phyloP scores from a whole-genome alignment of 495 filamentous ascomycete species.

The Aspergillus wentii region DNA sequence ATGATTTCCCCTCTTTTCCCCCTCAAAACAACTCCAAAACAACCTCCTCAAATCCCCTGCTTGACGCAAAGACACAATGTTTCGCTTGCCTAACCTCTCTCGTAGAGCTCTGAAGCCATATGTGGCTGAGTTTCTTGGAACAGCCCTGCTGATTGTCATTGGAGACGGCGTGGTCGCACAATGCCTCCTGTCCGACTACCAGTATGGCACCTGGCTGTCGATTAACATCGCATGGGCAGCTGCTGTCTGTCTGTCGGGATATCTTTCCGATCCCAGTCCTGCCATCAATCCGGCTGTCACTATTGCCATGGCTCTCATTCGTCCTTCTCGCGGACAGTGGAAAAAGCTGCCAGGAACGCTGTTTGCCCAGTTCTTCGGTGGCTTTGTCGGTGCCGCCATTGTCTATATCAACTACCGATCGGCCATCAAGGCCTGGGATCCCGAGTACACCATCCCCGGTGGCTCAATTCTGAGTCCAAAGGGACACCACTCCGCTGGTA shows the following conservation, averaged over 20 bases:
- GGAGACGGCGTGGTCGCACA: slow-evolving; percentile 34
- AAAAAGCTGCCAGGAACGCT: slow-evolving; percentile 23
- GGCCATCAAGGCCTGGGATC: slow-evolving; percentile 30
- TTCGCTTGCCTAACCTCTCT: slow-evolving; percentile 12
- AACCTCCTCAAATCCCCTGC: too few relatives aligned
- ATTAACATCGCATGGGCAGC: slow-evolving; percentile 34
- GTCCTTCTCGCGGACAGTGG: slow-evolving; percentile 26
- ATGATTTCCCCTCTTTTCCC: too few relatives aligned
- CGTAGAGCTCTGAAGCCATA: slow-evolving; percentile 25
- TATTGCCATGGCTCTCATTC: slow-evolving; percentile 23
- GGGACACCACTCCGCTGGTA: slow-evolving; percentile 31
- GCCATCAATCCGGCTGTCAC: slow-evolving; percentile 28
- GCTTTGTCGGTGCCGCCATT: slow-evolving; percentile 28
- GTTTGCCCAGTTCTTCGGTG: slow-evolving; percentile 27
- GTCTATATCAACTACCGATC: slow-evolving; percentile 34
- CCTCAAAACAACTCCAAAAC: too few relatives aligned
- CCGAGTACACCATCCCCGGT: slow-evolving; percentile 32
- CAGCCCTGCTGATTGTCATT: slow-evolving; percentile 29
- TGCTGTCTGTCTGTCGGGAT: slow-evolving; percentile 26
- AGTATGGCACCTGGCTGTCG: slow-evolving; percentile 34
- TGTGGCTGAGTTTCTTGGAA: slow-evolving; percentile 31
- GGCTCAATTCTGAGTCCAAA: slow-evolving; percentile 29
- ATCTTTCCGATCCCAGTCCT: slow-evolving; percentile 25
- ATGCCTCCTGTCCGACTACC: slow-evolving; percentile 28
- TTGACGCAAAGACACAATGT: slow-evolving; percentile 37